Percentiles rank a stretch among this genome's conserved stretches.
Evolutionary conservation across 2,329 filamentous ascomycete genomes (phyloP).

Genomic region (Aspergillus costaricaensis): DNA sequence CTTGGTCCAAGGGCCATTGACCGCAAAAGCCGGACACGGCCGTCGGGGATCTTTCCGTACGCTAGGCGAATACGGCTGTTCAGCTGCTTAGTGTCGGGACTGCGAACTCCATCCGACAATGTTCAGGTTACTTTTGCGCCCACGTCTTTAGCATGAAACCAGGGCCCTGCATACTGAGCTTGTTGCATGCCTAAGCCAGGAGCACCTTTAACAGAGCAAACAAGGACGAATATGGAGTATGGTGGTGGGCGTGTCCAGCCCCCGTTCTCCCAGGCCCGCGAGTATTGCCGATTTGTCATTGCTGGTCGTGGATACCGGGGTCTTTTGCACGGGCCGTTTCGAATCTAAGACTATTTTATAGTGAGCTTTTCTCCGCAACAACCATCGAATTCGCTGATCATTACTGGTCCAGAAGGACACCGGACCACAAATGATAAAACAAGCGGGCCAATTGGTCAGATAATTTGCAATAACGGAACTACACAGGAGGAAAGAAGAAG

Average conservation of each 20-base stretch:
- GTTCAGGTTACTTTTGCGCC: background rate
- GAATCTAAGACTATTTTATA: background rate
- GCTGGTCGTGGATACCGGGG: background rate
- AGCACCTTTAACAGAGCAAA: background rate
- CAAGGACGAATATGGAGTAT: background rate
- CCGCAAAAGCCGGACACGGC: background rate
- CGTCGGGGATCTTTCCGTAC: background rate
- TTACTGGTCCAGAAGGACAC: background rate
- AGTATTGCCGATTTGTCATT: background rate
- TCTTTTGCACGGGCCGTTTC: conserved; percentile 3
- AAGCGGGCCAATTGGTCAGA: background rate
- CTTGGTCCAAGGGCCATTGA: background rate
- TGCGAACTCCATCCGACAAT: background rate
- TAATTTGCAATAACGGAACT: too few relatives aligned
- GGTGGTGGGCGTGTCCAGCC: background rate
- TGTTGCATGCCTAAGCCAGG: background rate
- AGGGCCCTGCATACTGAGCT: background rate
- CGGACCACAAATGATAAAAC: background rate
- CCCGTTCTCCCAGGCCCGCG: background rate
- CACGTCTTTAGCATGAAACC: background rate
- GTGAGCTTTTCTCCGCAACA: conserved; percentile 2
- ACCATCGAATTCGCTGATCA: background rate
- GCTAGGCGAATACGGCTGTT: background rate
- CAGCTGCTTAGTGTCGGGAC: background rate
- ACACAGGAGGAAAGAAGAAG: background rate